Evolutionary conservation across 2,329 filamentous ascomycete species (phyloP).

Genomic region (Calycina herbarum): DNA sequence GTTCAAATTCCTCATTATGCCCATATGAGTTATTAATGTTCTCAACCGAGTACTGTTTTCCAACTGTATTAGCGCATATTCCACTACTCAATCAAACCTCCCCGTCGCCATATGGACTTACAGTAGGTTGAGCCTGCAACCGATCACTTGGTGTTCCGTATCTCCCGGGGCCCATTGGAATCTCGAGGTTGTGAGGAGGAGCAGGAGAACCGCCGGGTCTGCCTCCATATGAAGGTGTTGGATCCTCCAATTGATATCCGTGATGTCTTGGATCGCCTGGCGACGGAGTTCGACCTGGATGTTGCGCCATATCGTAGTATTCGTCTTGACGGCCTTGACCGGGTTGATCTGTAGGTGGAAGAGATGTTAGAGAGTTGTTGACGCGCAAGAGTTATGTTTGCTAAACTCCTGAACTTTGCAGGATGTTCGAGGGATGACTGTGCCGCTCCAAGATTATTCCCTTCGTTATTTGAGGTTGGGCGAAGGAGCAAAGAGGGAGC

Average conservation of each 20-base stretch:
- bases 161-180: conserved; percentile 62
- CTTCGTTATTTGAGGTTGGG: not conserved
- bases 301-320: conserved; percentile 62
- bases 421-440: conserved; percentile 14
- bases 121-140: conserved; percentile 80
- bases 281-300: conserved; percentile 67
- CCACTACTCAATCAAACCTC: not conserved
- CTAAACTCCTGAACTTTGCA: conserved; percentile 29
- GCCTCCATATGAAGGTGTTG: conserved; percentile 38
- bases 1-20: conserved; percentile 61
- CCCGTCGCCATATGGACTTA: conserved; percentile 48
- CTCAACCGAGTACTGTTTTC: conserved; percentile 64
- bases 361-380: conserved; percentile 29
- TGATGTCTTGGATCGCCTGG: conserved; percentile 72
- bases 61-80: conserved; percentile 20
- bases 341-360: conserved; percentile 27
- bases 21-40: conserved; percentile 64
- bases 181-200: conserved; percentile 58
- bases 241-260: conserved; percentile 81
- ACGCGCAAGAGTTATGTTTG: conserved; percentile 16
- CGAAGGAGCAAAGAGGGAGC: conserved; percentile 7
- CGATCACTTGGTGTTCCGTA: conserved; percentile 67
- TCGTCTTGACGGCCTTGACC: conserved; percentile 52
- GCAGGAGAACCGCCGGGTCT: conserved; percentile 28
- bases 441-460: not conserved